Evolutionary conservation across 2,329 filamentous ascomycete species (phyloP).

Genomic region (Xylariaceae sp.): DNA sequence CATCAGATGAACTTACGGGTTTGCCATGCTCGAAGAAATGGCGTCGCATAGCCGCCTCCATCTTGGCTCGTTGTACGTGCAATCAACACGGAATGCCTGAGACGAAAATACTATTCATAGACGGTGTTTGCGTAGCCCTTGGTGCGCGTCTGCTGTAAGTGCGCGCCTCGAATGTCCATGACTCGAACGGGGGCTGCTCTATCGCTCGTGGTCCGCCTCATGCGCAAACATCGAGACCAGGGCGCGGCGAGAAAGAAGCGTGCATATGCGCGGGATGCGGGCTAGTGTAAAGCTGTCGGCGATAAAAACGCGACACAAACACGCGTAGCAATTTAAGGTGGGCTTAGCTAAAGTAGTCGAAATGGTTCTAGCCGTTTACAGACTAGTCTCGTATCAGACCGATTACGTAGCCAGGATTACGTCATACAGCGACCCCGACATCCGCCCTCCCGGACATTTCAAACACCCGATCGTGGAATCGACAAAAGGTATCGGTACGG

Average conservation of each 20-base stretch:
- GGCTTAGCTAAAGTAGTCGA: too few species aligned
- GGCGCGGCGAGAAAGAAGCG: background rate
- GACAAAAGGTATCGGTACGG: too few species aligned
- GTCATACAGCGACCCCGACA: too few species aligned
- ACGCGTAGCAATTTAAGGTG: too few species aligned
- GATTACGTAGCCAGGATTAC: too few species aligned
- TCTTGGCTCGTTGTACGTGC: slow-evolving; percentile 23
- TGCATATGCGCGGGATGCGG: background rate
- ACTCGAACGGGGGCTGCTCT: background rate
- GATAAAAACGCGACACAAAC: background rate
- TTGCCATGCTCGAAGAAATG: slow-evolving; percentile 49
- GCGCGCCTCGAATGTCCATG: slow-evolving; percentile 9
- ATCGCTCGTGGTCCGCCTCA: background rate
- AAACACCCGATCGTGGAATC: too few species aligned
- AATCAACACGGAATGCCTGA: background rate
- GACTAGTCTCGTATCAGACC: too few species aligned
- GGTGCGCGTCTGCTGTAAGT: slow-evolving; percentile 1
- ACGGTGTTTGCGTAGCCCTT: slow-evolving; percentile 3
- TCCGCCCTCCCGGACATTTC: too few species aligned
- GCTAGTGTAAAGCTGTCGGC: background rate
- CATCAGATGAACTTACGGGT: slow-evolving; percentile 27
- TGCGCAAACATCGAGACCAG: background rate
- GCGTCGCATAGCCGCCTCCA: slow-evolving; percentile 42
- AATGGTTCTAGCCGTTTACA: too few species aligned
- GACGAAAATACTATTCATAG: slow-evolving; percentile 1